These are phyloP conservation scores for Piper betle DNA, from an alignment of 164 flowering plant species.

Conservation along the genomic window DNA sequence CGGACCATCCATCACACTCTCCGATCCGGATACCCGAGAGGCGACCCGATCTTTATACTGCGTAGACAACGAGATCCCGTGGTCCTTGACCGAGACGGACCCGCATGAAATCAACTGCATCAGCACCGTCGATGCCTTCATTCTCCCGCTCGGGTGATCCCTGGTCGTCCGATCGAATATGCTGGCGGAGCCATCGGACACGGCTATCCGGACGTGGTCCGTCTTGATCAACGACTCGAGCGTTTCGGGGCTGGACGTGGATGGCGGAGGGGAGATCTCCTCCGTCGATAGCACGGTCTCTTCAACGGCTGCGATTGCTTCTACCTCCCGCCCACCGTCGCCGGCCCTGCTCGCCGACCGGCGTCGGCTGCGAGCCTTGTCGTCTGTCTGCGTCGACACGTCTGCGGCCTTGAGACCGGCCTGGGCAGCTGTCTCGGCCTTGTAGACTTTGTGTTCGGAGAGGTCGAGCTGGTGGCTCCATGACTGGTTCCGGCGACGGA, in stretches of 20 bases:
- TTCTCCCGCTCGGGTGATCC: constrained; percentile 28
- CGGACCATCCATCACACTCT: constrained; percentile 12
- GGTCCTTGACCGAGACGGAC: constrained; percentile 50
- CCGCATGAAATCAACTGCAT: constrained; percentile 91
- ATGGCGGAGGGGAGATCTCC: constrained; percentile 85
- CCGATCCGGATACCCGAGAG: constrained; percentile 25
- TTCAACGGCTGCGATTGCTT: constrained; percentile 1
- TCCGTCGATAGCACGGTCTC: constrained; percentile 49
- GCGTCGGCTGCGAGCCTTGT: constrained; percentile 30
- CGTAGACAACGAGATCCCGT: constrained; percentile 47
- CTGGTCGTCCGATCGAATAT: constrained; percentile 23
- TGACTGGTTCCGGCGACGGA: constrained; percentile 60
- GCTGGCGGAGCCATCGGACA: constrained; percentile 11
- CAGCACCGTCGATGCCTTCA: constrained; percentile 57
- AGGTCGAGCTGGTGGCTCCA: constrained; percentile 70
- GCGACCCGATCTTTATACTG: constrained; percentile 40
- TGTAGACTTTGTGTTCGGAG: constrained; percentile 71
- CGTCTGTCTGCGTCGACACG: constrained; percentile 83
- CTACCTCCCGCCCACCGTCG: not conserved
- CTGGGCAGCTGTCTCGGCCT: constrained; percentile 20
- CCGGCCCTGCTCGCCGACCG: not conserved
- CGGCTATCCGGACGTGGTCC: constrained; percentile 25
- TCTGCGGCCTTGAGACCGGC: constrained; percentile 37
- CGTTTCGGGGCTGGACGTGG: constrained; percentile 76
- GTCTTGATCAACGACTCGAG: constrained; percentile 68